These are phyloP conservation scores for Pinus tabuliformis DNA, from an alignment of 75 land plant genomes.

Conservation along the genomic window DNA sequence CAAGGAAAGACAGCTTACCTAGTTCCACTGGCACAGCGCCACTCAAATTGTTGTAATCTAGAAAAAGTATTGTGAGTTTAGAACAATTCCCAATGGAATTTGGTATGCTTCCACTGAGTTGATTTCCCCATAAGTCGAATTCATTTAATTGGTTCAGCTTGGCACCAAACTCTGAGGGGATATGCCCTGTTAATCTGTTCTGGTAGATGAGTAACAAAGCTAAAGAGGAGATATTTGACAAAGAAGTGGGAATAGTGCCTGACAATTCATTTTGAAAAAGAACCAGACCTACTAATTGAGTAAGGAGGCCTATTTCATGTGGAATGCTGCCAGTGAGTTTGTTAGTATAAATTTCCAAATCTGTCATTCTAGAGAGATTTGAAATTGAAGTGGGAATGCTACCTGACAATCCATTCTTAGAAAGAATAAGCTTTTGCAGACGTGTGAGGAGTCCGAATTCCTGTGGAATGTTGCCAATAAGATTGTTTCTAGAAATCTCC, in stretches of 20 bases:
- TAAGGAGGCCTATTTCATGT: conserved; percentile 21
- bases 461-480: conserved; percentile 58
- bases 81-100: conserved; percentile 15
- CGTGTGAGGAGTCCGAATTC: conserved; percentile 32
- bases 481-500: conserved; percentile 48
- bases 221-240: conserved; percentile 27
- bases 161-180: conserved; percentile 30
- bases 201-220: conserved; percentile 17
- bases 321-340: conserved; percentile 49
- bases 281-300: conserved; percentile 19
- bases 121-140: conserved; percentile 28
- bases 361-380: conserved; percentile 44
- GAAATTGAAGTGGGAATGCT: conserved; percentile 48
- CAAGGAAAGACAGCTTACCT: conserved; percentile 11
- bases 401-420: conserved; percentile 40
- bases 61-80: neutral
- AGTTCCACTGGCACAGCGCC: conserved; percentile 16
- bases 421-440: conserved; percentile 36
- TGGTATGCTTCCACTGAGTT: conserved; percentile 46
- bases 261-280: conserved; percentile 35
- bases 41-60: conserved; percentile 13
- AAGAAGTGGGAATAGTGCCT: conserved; percentile 28
- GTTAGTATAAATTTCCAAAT: conserved; percentile 42
- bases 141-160: conserved; percentile 19
- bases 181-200: conserved; percentile 26